These are phyloP conservation scores for Rhinocladiella similis DNA, from an alignment of 2,329 filamentous ascomycete species.

Conservation along the genomic window DNA sequence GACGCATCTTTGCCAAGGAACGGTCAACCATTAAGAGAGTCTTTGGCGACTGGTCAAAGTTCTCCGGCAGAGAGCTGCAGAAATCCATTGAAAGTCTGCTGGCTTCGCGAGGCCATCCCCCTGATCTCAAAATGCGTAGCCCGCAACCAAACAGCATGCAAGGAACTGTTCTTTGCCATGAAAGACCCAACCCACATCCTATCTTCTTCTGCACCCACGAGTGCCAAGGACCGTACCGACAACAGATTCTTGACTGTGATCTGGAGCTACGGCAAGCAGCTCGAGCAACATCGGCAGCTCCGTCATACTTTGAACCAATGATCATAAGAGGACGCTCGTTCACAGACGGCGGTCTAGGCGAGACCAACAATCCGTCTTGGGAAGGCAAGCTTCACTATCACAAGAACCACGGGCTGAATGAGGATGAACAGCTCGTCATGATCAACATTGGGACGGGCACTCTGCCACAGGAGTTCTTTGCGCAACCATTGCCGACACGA, in stretches of 20 bases:
- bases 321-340: constrained; percentile 18
- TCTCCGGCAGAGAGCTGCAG: constrained; percentile 16
- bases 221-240: constrained; percentile 20
- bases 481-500: constrained; percentile 6
- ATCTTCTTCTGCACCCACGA: constrained; percentile 27
- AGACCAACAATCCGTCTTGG: constrained; percentile 28
- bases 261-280: constrained; percentile 24
- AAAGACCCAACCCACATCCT: constrained; percentile 16
- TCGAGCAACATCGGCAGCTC: constrained; percentile 27
- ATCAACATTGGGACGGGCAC: constrained; percentile 27
- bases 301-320: constrained; percentile 26
- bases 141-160: constrained; percentile 14
- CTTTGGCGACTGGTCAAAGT: constrained; percentile 22
- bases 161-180: constrained; percentile 22
- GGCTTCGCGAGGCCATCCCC: constrained; percentile 10
- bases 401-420: constrained; percentile 15
- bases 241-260: constrained; percentile 16
- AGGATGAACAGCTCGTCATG: constrained; percentile 19
- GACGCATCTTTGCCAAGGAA: constrained; percentile 20
- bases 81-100: constrained; percentile 18
- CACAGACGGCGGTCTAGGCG: constrained; percentile 24
- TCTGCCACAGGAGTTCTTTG: constrained; percentile 6
- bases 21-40: constrained; percentile 14
- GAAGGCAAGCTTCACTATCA: constrained; percentile 23
- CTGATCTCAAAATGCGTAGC: constrained; percentile 14